A percentile compares a stretch with the other conserved stretches of the same genome.
These are phyloP conservation scores for Tolypocladium pustulatum DNA, from an alignment of 2,329 filamentous ascomycete genomes.

Conservation along the genomic window DNA sequence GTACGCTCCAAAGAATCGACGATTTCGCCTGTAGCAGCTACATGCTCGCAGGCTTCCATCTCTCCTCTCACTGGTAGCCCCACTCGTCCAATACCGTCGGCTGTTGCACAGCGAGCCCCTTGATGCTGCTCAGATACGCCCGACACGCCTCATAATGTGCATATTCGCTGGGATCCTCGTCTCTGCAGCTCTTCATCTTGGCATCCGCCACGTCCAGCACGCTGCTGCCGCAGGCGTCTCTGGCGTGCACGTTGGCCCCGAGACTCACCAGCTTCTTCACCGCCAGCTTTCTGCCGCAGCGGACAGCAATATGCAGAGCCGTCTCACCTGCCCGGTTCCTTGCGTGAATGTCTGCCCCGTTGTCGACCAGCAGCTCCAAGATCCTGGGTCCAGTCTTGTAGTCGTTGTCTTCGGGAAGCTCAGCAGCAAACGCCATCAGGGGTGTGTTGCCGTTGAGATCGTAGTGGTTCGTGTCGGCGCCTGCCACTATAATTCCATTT, in stretches of 20 bases:
- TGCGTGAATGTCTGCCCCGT: slow-evolving; percentile 34
- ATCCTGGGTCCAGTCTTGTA: slow-evolving; percentile 35
- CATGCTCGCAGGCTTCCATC: neutral
- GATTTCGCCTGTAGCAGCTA: neutral
- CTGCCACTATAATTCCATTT: slow-evolving; percentile 19
- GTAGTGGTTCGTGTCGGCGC: slow-evolving; percentile 42
- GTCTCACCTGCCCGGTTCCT: slow-evolving; percentile 46
- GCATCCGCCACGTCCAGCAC: slow-evolving; percentile 35
- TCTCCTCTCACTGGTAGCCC: slow-evolving; percentile 7
- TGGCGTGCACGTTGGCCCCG: slow-evolving; percentile 36
- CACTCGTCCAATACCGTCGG: slow-evolving; percentile 32
- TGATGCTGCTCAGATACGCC: slow-evolving; percentile 30
- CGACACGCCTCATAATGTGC: slow-evolving; percentile 34
- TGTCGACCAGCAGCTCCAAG: slow-evolving; percentile 29
- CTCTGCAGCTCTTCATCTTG: slow-evolving; percentile 21
- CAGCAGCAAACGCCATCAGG: slow-evolving; percentile 42
- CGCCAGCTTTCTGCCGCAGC: slow-evolving; percentile 41
- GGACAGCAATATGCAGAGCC: slow-evolving; percentile 41
- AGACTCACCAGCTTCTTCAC: slow-evolving; percentile 33
- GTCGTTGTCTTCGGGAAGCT: slow-evolving; percentile 39
- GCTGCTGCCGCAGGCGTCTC: slow-evolving; percentile 32
- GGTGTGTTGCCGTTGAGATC: slow-evolving; percentile 41
- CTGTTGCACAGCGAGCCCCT: slow-evolving; percentile 22
- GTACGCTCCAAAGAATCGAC: neutral
- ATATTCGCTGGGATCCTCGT: slow-evolving; percentile 21